A percentile compares a stretch with the other conserved stretches of the same genome.
phyloP scores from a whole-genome alignment of 768 basidiomycete species.

The Serendipita sp. region DNA sequence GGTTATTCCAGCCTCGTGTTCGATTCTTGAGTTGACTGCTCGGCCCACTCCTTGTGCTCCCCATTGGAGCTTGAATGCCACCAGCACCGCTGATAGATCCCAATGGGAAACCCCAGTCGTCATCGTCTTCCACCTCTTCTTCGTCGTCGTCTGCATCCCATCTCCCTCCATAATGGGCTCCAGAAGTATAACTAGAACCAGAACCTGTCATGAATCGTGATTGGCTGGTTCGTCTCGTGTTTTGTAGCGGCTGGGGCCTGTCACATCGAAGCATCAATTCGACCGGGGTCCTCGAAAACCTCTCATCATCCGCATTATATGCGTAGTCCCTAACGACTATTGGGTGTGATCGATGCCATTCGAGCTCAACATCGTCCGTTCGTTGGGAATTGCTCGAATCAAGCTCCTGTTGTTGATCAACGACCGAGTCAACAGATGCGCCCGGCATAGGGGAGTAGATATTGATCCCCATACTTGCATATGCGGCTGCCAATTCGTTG shows the following conservation, averaged over 20 bases:
- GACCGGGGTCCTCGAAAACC: background rate
- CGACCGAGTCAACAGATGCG: background rate
- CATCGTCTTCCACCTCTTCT: background rate
- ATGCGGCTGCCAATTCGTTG: conserved; percentile 1
- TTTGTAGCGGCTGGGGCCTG: background rate
- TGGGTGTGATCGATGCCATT: background rate
- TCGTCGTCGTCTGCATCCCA: background rate
- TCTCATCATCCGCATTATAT: background rate
- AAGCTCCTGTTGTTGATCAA: background rate
- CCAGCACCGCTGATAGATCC: background rate
- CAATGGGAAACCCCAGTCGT: background rate
- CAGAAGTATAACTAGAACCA: background rate
- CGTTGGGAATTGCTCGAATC: background rate
- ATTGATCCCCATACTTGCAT: background rate
- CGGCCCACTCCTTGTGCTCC: background rate
- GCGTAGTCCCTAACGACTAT: background rate
- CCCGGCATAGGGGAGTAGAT: background rate
- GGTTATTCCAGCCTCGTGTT: background rate
- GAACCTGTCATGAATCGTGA: background rate
- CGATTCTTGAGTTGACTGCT: background rate
- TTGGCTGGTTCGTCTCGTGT: background rate
- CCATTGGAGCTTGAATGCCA: background rate
- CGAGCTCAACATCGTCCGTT: background rate
- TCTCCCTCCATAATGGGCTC: background rate
- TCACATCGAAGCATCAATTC: background rate